Conservation (phyloP, 192 early-diverging fungal genomes). For the Rhizoclosmatium globosum region DNA sequence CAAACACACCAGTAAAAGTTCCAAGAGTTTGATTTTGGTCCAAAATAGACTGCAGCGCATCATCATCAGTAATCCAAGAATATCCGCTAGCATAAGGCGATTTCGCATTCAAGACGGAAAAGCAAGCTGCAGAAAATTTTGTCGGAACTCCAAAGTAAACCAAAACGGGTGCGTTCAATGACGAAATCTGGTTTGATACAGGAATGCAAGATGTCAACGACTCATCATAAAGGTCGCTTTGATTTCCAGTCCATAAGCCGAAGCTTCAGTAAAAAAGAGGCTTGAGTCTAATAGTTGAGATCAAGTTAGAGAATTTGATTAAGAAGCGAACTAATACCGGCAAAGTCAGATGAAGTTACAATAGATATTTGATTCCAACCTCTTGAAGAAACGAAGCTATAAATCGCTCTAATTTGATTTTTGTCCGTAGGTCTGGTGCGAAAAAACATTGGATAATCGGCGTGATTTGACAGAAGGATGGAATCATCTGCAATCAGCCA, state of each 20-base stretch:
- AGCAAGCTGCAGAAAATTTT: not conserved
- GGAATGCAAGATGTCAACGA: not conserved
- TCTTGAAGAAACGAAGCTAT: not conserved
- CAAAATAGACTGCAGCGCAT: not conserved
- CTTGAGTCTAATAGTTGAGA: not conserved
- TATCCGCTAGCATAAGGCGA: slow-evolving; percentile 3
- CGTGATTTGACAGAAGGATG: not conserved
- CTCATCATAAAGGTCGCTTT: not conserved
- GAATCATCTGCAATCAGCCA: not conserved
- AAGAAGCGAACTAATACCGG: not conserved
- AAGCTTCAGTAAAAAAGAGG: not conserved
- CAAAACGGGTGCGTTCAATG: not conserved
- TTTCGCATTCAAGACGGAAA: not conserved
- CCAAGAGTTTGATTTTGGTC: not conserved
- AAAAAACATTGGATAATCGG: slow-evolving; percentile 25
- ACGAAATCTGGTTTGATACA: not conserved
- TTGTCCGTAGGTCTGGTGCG: slow-evolving; percentile 12
- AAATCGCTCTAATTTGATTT: slow-evolving; percentile 12
- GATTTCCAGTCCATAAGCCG: not conserved
- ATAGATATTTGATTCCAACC: not conserved
- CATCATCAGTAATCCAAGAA: slow-evolving; percentile 26
- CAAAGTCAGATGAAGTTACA: slow-evolving; percentile 12
- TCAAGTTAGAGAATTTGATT: not conserved
- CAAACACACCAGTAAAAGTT: slow-evolving; percentile 7
- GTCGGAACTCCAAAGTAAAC: slow-evolving; percentile 9